These are phyloP conservation scores for Phytophthora meadii DNA, from an alignment of 352 stramenopile genomes.

Conservation along the genomic window DNA sequence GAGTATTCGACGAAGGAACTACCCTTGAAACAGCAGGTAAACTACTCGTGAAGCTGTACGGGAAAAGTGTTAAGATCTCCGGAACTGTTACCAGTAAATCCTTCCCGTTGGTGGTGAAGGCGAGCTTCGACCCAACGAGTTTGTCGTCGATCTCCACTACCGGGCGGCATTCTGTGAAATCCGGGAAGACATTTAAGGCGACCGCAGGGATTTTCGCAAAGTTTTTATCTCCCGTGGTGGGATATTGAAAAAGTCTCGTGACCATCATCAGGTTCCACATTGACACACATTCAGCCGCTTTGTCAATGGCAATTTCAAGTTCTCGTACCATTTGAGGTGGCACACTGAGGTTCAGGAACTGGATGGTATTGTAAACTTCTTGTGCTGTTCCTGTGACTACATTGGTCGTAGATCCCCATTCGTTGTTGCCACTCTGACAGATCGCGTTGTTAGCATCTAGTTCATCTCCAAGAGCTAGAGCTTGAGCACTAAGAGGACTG, in stretches of 20 bases:
- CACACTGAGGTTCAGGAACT: neutral
- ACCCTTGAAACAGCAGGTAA: constrained; percentile 1
- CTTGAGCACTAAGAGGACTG: constrained; percentile 10
- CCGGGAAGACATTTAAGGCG: constrained; percentile 1
- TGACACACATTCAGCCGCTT: neutral
- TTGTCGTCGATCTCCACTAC: neutral
- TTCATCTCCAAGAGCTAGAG: neutral
- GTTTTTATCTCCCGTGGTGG: neutral
- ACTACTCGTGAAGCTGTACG: constrained; percentile 26
- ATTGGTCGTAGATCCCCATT: constrained; percentile 20
- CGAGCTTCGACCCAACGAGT: constrained; percentile 13
- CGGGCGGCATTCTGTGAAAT: constrained; percentile 7
- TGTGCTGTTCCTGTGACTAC: neutral
- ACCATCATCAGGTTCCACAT: constrained; percentile 9
- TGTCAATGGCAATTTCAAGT: constrained; percentile 1
- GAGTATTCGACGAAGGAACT: constrained; percentile 1
- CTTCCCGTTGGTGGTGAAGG: neutral
- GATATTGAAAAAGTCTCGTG: constrained; percentile 4
- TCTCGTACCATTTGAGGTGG: constrained; percentile 11
- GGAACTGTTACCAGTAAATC: constrained; percentile 13
- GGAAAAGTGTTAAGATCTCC: constrained; percentile 23
- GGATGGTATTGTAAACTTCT: neutral
- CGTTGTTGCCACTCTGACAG: constrained; percentile 26
- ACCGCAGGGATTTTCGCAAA: constrained; percentile 2
- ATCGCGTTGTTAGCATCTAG: constrained; percentile 14